A percentile compares a stretch with the other conserved stretches of the same genome.
These are phyloP conservation scores for Polytrichum formosum DNA, from an alignment of 225 moss, liverwort and hornwort genomes.

Conservation along the genomic window DNA sequence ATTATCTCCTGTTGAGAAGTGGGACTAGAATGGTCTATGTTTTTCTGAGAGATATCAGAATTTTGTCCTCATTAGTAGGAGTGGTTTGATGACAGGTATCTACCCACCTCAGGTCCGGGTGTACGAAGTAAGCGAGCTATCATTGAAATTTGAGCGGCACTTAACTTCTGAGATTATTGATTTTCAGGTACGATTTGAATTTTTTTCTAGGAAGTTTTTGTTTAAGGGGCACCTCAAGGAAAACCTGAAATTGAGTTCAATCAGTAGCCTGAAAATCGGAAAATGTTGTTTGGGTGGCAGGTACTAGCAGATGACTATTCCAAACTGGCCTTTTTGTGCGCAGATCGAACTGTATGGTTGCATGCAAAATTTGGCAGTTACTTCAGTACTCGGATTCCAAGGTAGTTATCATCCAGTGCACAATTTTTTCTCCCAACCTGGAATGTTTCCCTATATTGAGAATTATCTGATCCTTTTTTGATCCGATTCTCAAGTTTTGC, in stretches of 20 bases:
- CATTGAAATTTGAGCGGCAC: constrained; percentile 87
- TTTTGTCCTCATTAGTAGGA: no score
- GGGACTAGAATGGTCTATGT: no score
- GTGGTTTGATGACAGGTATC: constrained; percentile 39
- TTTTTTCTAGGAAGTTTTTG: neutral
- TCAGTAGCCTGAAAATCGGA: constrained; percentile 3
- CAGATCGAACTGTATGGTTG: constrained; percentile 85
- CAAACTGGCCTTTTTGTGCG: constrained; percentile 90
- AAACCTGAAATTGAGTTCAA: no score
- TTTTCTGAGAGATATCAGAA: no score
- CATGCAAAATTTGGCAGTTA: constrained; percentile 98
- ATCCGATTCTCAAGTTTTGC: no score
- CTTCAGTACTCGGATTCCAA: constrained; percentile 89
- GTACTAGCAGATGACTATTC: constrained; percentile 91
- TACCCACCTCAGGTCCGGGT: constrained; percentile 96
- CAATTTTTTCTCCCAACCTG: neutral
- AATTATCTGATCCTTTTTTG: no score
- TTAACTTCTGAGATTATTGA: constrained; percentile 87
- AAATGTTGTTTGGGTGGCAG: constrained; percentile 33
- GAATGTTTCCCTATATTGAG: no score
- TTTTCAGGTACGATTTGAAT: constrained; percentile 60
- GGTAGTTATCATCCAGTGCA: constrained; percentile 20
- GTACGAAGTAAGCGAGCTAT: constrained; percentile 83
- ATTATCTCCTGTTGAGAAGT: no score
- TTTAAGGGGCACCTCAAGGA: neutral